Percentiles rank a stretch among this genome's conserved stretches.
Conservation (phyloP, 1,139 yeast species). For the Arxiozyma bovina region DNA sequence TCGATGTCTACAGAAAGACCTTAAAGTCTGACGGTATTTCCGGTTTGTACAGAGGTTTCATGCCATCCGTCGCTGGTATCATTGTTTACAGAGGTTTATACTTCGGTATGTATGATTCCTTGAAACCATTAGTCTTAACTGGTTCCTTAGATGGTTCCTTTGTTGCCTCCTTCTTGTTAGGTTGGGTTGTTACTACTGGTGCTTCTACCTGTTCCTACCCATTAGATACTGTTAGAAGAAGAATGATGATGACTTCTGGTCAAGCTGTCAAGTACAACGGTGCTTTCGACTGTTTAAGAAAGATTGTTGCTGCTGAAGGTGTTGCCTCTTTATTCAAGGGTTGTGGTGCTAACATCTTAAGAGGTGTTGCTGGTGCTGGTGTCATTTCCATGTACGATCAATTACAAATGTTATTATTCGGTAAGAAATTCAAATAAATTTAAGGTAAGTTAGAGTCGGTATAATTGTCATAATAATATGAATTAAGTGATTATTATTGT, state of each 20-base stretch:
- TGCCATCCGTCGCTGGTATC: constrained; percentile 15
- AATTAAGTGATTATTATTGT: background rate
- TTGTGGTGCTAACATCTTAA: constrained; percentile 16
- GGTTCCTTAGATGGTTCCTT: constrained; percentile 14
- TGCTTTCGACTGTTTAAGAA: constrained; percentile 11
- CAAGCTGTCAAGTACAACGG: constrained; percentile 15
- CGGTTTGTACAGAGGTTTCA: constrained; percentile 14
- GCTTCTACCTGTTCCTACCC: constrained; percentile 16
- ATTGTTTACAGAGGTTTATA: constrained; percentile 16
- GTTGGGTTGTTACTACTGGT: constrained; percentile 16
- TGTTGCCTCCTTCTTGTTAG: constrained; percentile 14
- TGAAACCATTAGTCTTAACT: constrained; percentile 12
- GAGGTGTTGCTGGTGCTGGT: constrained; percentile 19
- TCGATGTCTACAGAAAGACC: constrained; percentile 15
- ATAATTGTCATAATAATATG: background rate
- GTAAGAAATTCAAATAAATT: constrained; percentile 14
- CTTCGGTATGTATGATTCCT: constrained; percentile 14
- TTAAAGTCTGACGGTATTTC: constrained; percentile 13
- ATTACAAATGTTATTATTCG: constrained; percentile 13
- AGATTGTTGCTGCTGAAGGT: constrained; percentile 15
- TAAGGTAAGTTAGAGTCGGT: background rate
- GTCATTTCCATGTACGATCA: constrained; percentile 16
- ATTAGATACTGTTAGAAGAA: constrained; percentile 16
- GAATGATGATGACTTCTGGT: constrained; percentile 18
- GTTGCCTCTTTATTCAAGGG: constrained; percentile 14